A percentile compares a stretch with the other conserved stretches of the same genome.
phyloP scores from a whole-genome alignment of 2,329 filamentous ascomycete species.

The Penicillium freii region DNA sequence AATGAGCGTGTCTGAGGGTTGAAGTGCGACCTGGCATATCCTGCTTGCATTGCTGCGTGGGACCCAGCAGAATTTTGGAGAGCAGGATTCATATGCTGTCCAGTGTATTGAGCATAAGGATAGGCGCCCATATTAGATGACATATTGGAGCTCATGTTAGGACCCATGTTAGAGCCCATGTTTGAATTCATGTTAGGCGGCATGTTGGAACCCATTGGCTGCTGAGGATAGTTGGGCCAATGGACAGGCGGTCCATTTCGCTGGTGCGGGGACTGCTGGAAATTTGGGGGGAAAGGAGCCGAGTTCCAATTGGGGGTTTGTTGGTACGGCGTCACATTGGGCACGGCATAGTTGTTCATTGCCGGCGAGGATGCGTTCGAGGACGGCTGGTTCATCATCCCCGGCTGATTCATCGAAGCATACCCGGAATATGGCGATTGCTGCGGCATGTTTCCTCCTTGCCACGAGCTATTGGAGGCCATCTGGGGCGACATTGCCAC shows the following conservation, averaged over 20 bases:
- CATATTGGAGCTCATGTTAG: constrained; percentile 38
- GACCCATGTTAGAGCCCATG: constrained; percentile 32
- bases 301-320: constrained; percentile 35
- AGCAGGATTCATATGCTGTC: constrained; percentile 54
- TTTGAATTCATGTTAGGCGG: constrained; percentile 36
- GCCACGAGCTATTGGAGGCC: constrained; percentile 36
- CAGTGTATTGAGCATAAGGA: constrained; percentile 74
- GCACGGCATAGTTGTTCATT: constrained; percentile 38
- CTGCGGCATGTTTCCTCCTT: constrained; percentile 34
- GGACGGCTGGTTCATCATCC: constrained; percentile 38
- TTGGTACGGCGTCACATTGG: constrained; percentile 34
- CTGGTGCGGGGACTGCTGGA: constrained; percentile 35
- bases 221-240: constrained; percentile 37
- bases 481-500: constrained; percentile 38
- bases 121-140: constrained; percentile 59
- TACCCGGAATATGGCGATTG: constrained; percentile 40
- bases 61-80: constrained; percentile 71
- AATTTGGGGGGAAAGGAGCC: constrained; percentile 34
- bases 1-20: constrained; percentile 95
- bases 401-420: constrained; percentile 38
- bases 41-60: constrained; percentile 81
- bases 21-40: constrained; percentile 80
- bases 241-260: constrained; percentile 41
- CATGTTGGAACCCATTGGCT: constrained; percentile 31
- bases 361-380: constrained; percentile 40